Base-by-base conservation (phyloP, 2,329 filamentous ascomycete species). In the Aspergillus sp. region DNA sequence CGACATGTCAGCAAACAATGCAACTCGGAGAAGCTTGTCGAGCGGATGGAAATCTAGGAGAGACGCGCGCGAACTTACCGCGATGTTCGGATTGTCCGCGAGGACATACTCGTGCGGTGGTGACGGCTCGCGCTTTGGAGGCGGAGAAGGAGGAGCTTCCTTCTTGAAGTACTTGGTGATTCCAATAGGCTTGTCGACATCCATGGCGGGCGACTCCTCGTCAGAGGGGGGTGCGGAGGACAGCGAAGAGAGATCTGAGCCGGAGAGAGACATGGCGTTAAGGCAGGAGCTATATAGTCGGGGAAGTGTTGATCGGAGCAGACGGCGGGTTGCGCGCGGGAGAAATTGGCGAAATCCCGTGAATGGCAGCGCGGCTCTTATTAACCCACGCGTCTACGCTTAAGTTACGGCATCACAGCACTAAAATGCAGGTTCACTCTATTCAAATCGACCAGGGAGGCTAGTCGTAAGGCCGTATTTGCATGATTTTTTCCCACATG, bases 71-170 rank as follows among this genome's bases (percentile, higher is more conserved):
- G 41, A 38, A 84, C 88, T 64, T 73, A 95, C 88, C 48, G 89
- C 82, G 65, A 96, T 88, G 55, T 91, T 82, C 41, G 82, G 74
- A 60, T 93, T 94, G 58, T 96, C 89, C 41, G 85, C 86, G 35
- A 95, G 69, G 16, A 86, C 80, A 61, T 82, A 84, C 69, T 94
- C 86, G 60, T 95, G 89, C 6, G 85, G 80, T 47, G 89, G 89
- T 45, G 88, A 95, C 13, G 86, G 80, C 36, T 82, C 79, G 57
- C 89, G 74, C 69, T 91, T 93, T 52, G 75, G 77, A 51, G 78
- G 78, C 42, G 80, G 78, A 47, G 78, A 75, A 40, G 58, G 51
- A 32, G 56, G 52, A 36, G 55, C 48, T 41, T 57, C 48, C 42
- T 57, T 57, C 48, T 66, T 67, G 53, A 69, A 68, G 52, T 68